Conservation (phyloP, 2,329 filamentous ascomycete genomes). For the Neonectria neomacrospora region DNA sequence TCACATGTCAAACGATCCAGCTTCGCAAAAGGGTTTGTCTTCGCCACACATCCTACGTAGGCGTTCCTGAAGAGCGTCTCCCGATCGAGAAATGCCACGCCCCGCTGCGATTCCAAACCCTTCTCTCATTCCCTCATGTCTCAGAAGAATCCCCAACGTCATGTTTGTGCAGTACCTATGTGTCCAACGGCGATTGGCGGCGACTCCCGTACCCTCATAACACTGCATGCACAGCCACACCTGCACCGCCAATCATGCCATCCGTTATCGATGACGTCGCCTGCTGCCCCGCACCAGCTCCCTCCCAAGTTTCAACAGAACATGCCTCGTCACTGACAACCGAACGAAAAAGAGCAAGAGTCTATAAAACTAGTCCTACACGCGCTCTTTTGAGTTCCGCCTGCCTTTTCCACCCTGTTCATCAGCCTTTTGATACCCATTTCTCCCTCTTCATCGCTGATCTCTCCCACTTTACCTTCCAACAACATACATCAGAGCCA, state of each 20-base stretch:
- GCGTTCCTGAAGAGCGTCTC: slow-evolving; percentile 32
- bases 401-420: slow-evolving; percentile 4
- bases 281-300: slow-evolving; percentile 44
- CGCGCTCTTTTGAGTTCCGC: background rate
- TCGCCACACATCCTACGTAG: slow-evolving; percentile 25
- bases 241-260: slow-evolving; percentile 40
- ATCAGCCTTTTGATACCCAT: slow-evolving; percentile 12
- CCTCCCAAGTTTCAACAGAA: slow-evolving; percentile 32
- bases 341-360: slow-evolving; percentile 12
- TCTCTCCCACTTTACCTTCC: background rate
- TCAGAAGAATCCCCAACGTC: background rate
- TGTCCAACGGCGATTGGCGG: rapidly evolving
- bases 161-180: slow-evolving; percentile 29
- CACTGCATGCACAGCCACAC: slow-evolving; percentile 34
- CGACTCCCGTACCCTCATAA: slow-evolving; percentile 24
- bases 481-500: slow-evolving; percentile 9
- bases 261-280: slow-evolving; percentile 45
- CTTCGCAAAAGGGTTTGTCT: slow-evolving; percentile 6
- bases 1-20: slow-evolving; percentile 18
- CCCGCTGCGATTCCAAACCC: slow-evolving; percentile 20
- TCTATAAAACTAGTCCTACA: slow-evolving; percentile 17
- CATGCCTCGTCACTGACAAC: slow-evolving; percentile 19
- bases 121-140: slow-evolving; percentile 1
- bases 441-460: background rate
- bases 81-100: slow-evolving; percentile 17